Conservation (phyloP, 345 rosid genomes). For the Murraya paniculata region DNA sequence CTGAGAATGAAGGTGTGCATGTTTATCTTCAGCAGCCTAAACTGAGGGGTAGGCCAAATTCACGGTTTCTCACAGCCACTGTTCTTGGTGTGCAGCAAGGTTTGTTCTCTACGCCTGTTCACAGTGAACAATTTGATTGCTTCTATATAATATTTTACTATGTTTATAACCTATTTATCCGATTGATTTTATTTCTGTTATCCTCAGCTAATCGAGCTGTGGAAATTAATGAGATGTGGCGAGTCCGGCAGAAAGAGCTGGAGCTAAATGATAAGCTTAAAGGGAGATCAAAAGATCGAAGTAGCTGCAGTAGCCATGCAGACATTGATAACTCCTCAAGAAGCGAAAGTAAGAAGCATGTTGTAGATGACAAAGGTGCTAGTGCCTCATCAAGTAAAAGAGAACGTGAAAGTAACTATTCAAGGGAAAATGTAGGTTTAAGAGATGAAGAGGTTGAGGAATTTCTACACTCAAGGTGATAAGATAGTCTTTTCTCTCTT, state of each 20-base stretch:
- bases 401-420: slow-evolving; percentile 23
- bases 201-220: slow-evolving; percentile 71
- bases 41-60: slow-evolving; percentile 69
- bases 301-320: slow-evolving; percentile 23
- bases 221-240: slow-evolving; percentile 91
- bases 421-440: slow-evolving; percentile 52
- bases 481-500: slow-evolving; percentile 1
- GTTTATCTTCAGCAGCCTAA: slow-evolving; percentile 70
- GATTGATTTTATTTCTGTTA: slow-evolving; percentile 11
- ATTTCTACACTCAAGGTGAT: slow-evolving; percentile 75
- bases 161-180: neutral
- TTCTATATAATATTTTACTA: neutral
- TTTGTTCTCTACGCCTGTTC: slow-evolving; percentile 15
- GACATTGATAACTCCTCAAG: slow-evolving; percentile 21
- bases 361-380: slow-evolving; percentile 21
- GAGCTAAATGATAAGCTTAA: slow-evolving; percentile 51
- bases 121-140: neutral
- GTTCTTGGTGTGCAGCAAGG: slow-evolving; percentile 93
- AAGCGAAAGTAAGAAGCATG: slow-evolving; percentile 31
- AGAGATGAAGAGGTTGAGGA: slow-evolving; percentile 71
- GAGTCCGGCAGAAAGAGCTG: slow-evolving; percentile 62
- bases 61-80: slow-evolving; percentile 88
- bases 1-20: slow-evolving; percentile 74
- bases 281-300: slow-evolving; percentile 40
- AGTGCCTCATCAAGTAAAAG: slow-evolving; percentile 32